Evolutionary conservation across 2,329 filamentous ascomycete species (phyloP).

Genomic region (Colletotrichum liaoningense): DNA sequence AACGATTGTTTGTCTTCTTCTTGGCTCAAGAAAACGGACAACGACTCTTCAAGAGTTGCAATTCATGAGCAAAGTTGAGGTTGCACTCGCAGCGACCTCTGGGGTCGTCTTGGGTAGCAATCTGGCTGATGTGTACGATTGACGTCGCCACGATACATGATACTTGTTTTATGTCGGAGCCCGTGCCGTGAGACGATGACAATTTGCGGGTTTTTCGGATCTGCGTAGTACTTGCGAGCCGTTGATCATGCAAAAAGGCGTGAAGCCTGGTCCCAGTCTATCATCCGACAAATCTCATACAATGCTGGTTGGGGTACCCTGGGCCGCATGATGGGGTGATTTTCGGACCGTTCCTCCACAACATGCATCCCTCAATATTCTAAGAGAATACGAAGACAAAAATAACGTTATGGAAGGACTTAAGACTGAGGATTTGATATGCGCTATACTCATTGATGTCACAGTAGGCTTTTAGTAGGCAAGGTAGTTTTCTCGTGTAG

Average conservation of each 20-base stretch:
- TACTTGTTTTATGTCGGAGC: constrained; percentile 28
- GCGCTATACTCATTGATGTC: background rate
- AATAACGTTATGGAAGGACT: background rate
- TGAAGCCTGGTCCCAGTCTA: constrained; percentile 9
- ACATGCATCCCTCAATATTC: background rate
- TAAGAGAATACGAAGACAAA: background rate
- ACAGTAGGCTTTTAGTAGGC: too few species aligned
- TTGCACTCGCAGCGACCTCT: background rate
- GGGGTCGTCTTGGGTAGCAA: background rate
- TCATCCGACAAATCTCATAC: constrained; percentile 16
- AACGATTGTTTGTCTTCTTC: background rate
- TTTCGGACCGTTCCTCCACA: background rate
- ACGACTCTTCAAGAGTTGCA: background rate
- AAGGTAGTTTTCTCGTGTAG: too few species aligned
- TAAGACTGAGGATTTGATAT: background rate
- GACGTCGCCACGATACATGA: background rate
- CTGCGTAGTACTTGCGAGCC: background rate
- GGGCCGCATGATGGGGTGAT: background rate
- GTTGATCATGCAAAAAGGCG: constrained; percentile 4
- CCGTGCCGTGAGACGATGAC: constrained; percentile 33
- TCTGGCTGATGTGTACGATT: background rate
- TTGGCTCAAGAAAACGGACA: fast-evolving
- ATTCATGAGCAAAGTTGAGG: background rate
- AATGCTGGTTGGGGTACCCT: constrained; percentile 11
- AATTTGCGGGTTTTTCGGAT: constrained; percentile 17